Conservation (phyloP, 805 yeast genomes). For the Ogataea paraovalis region DNA sequence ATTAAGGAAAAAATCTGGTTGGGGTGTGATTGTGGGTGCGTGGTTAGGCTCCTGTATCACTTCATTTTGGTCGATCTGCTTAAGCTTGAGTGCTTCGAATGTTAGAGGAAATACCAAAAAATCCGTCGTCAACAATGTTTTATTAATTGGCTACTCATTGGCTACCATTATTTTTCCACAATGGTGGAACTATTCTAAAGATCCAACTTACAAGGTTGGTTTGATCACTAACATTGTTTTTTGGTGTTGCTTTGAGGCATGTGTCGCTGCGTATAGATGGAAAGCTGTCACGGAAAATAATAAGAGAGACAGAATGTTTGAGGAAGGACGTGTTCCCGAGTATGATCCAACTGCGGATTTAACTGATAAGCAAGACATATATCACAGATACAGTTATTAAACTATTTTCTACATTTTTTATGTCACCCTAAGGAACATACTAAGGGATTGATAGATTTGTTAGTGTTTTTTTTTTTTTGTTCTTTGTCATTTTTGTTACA, state of each 20-base stretch:
- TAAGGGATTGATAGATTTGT: too few relatives aligned
- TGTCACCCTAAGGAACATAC: too few relatives aligned
- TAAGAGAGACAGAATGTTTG: slow-evolving; percentile 16
- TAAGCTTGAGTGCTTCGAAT: slow-evolving; percentile 30
- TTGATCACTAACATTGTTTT: slow-evolving; percentile 48
- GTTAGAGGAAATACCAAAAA: slow-evolving; percentile 70
- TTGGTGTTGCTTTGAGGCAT: slow-evolving; percentile 23
- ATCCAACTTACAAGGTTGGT: slow-evolving; percentile 54
- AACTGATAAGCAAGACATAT: slow-evolving; percentile 25
- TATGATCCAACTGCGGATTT: slow-evolving; percentile 20
- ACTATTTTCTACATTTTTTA: too few relatives aligned
- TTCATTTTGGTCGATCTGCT: slow-evolving; percentile 14
- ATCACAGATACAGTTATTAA: slow-evolving; percentile 18
- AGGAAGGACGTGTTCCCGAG: slow-evolving; percentile 13
- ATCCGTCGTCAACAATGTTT: slow-evolving; percentile 49
- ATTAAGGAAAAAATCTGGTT: slow-evolving; percentile 14
- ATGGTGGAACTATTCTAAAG: slow-evolving; percentile 51
- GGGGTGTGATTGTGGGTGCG: slow-evolving; percentile 21
- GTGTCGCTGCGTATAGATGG: slow-evolving; percentile 24
- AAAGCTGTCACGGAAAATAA: slow-evolving; percentile 23
- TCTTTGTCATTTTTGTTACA: too few relatives aligned
- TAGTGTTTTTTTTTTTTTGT: too few relatives aligned
- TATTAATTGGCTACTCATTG: slow-evolving; percentile 57
- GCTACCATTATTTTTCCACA: slow-evolving; percentile 70
- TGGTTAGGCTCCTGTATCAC: slow-evolving; percentile 21